phyloP scores from a whole-genome alignment of 2,329 filamentous ascomycete genomes.

The Penicillium sp. region DNA sequence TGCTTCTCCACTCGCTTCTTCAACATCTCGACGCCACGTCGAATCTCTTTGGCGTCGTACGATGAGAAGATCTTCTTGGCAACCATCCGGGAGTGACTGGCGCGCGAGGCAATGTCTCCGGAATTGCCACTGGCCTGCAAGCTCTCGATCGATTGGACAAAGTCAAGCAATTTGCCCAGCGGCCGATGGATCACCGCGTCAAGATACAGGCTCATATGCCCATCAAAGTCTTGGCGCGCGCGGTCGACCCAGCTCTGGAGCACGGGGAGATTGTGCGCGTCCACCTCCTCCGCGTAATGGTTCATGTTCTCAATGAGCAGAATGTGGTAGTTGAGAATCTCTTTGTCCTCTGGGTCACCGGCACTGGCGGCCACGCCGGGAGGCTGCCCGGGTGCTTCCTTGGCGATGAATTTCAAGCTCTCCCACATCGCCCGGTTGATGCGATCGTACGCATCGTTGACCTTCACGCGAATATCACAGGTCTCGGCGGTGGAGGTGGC shows the following conservation, averaged over 20 bases:
- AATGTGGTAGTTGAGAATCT: constrained; percentile 94
- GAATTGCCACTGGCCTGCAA: constrained; percentile 52
- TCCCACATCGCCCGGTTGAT: constrained; percentile 97
- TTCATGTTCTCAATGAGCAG: constrained; percentile 98
- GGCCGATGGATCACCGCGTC: constrained; percentile 82
- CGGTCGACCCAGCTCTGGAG: constrained; percentile 77
- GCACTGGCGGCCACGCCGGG: constrained; percentile 42
- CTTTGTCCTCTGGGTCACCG: constrained; percentile 81
- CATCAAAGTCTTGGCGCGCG: constrained; percentile 69
- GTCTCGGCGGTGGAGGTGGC: constrained; percentile 49
- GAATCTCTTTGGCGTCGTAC: constrained; percentile 78
- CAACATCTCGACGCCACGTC: constrained; percentile 82
- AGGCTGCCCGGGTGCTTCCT: constrained; percentile 57
- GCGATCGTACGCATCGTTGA: constrained; percentile 81
- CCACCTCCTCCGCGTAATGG: constrained; percentile 88
- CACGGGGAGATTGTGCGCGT: constrained; percentile 65
- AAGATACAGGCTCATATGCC: constrained; percentile 84
- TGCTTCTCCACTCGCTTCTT: constrained; percentile 94
- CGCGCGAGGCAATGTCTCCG: constrained; percentile 65
- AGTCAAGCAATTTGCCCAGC: constrained; percentile 83
- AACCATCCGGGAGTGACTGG: constrained; percentile 72
- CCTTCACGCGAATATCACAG: constrained; percentile 64
- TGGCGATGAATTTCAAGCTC: constrained; percentile 88
- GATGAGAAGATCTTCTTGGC: constrained; percentile 80
- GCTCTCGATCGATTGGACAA: constrained; percentile 81